phyloP scores from a whole-genome alignment of 805 yeast genomes.

The Pachysolen tannophilus region DNA sequence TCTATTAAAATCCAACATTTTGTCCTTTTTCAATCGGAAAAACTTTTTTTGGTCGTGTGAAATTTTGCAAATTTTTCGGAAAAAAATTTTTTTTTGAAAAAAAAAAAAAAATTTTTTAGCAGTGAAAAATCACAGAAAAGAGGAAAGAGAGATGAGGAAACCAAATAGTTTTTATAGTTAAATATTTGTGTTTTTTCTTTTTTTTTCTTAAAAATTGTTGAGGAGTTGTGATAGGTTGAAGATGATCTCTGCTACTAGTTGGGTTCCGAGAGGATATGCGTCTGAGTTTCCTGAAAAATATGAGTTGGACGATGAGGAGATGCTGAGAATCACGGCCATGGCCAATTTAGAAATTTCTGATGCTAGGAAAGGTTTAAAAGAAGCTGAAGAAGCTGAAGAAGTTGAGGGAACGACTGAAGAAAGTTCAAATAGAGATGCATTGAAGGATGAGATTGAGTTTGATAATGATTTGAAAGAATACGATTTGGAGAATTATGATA shows the following conservation, averaged over 20 bases:
- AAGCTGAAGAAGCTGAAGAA: conserved; percentile 30
- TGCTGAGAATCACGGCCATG: conserved; percentile 81
- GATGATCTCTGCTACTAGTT: conserved; percentile 86
- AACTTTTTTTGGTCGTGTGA: too few species aligned
- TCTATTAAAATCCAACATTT: too few species aligned
- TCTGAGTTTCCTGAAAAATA: conserved; percentile 87
- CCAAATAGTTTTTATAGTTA: too few species aligned
- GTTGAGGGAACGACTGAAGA: conserved; percentile 23
- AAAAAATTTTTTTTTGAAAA: too few species aligned
- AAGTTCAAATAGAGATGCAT: conserved; percentile 12
- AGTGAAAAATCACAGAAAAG: too few species aligned
- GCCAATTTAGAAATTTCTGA: conserved; percentile 78
- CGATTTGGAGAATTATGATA: conserved; percentile 79
- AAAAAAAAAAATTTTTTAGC: too few species aligned
- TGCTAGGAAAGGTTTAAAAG: conserved; percentile 57
- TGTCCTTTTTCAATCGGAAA: too few species aligned
- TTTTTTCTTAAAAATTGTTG: background rate
- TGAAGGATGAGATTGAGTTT: conserved; percentile 47
- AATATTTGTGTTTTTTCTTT: conserved; percentile 1
- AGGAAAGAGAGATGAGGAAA: too few species aligned
- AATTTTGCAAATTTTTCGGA: too few species aligned
- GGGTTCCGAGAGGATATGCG: conserved; percentile 97
- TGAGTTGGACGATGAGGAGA: conserved; percentile 84
- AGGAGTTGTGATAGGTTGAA: background rate
- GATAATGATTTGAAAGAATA: conserved; percentile 88